These are phyloP conservation scores for Zoysia matrella DNA, from an alignment of 202 grass and related monocot genomes.

Conservation along the genomic window DNA sequence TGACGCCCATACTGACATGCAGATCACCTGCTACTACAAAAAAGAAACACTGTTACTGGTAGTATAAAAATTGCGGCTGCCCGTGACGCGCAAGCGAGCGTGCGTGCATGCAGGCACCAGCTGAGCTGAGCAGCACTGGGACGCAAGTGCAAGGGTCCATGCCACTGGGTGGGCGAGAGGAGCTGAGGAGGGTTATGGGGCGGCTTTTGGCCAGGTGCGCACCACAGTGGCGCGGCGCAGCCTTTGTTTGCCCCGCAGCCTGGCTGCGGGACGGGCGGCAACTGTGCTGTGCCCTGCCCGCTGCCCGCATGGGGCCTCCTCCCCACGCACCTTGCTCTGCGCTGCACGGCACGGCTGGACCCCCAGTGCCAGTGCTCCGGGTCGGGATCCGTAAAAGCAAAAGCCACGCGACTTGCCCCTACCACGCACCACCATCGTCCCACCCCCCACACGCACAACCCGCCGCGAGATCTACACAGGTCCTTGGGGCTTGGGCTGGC, in stretches of 20 bases:
- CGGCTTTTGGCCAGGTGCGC: conserved; percentile 49
- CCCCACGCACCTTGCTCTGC: not conserved
- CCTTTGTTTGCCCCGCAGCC: conserved; percentile 13
- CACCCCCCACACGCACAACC: not conserved
- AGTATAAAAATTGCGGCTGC: not conserved
- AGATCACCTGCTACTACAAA: too few species aligned
- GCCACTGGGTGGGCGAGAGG: not conserved
- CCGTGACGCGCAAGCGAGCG: not conserved
- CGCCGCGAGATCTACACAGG: not conserved
- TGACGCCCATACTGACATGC: not conserved
- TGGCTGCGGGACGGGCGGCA: not conserved
- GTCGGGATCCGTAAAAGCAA: conserved; percentile 38
- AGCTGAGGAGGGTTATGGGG: not conserved
- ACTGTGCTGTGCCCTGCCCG: not conserved
- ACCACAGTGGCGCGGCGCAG: conserved; percentile 13
- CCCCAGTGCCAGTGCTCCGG: not conserved
- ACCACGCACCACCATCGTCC: not conserved
- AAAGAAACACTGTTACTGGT: too few species aligned
- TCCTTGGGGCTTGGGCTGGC: not conserved
- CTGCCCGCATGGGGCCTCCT: not conserved
- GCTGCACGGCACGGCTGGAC: not conserved
- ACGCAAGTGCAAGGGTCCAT: not conserved
- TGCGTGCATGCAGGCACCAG: conserved; percentile 4
- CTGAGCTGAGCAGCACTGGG: not conserved
- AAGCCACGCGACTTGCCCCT: conserved; percentile 1